phyloP scores from a whole-genome alignment of 2,329 filamentous ascomycete genomes.

The Camillea tinctor region DNA sequence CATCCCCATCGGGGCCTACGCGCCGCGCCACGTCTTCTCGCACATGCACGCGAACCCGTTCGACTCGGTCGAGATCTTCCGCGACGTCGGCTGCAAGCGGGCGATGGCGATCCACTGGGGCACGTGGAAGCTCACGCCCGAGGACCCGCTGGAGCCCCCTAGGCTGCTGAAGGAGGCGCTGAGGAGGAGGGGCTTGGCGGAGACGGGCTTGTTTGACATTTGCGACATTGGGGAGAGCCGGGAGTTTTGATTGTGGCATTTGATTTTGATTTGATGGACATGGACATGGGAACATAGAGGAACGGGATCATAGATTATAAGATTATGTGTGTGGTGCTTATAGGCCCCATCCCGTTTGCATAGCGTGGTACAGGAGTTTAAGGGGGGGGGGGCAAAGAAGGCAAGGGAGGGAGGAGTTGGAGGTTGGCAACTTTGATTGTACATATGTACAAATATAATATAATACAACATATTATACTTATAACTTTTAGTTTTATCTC shows the following conservation, averaged over 20 bases:
- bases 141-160: slow-evolving; percentile 84
- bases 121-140: slow-evolving; percentile 80
- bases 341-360: too few species aligned
- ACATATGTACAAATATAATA: too few species aligned
- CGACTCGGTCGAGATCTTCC: slow-evolving; percentile 87
- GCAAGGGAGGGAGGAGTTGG: too few species aligned
- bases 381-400: not conserved
- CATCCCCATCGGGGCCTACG: slow-evolving; percentile 91
- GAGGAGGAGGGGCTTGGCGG: slow-evolving; percentile 61
- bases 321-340: too few species aligned
- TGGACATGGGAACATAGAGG: not conserved
- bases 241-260: slow-evolving; percentile 56
- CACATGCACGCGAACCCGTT: slow-evolving; percentile 82
- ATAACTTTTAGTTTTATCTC: too few species aligned
- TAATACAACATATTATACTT: too few species aligned
- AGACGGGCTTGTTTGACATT: slow-evolving; percentile 75
- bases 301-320: not conserved
- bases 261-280: too few species aligned
- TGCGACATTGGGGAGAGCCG: slow-evolving; percentile 82
- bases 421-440: too few species aligned
- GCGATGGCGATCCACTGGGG: slow-evolving; percentile 94
- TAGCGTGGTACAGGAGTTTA: not conserved
- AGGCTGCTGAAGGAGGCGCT: slow-evolving; percentile 69
- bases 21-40: slow-evolving; percentile 70
- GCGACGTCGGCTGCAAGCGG: slow-evolving; percentile 72